Conservation (phyloP, 352 stramenopile species). For the Globisporangium spiculum region DNA sequence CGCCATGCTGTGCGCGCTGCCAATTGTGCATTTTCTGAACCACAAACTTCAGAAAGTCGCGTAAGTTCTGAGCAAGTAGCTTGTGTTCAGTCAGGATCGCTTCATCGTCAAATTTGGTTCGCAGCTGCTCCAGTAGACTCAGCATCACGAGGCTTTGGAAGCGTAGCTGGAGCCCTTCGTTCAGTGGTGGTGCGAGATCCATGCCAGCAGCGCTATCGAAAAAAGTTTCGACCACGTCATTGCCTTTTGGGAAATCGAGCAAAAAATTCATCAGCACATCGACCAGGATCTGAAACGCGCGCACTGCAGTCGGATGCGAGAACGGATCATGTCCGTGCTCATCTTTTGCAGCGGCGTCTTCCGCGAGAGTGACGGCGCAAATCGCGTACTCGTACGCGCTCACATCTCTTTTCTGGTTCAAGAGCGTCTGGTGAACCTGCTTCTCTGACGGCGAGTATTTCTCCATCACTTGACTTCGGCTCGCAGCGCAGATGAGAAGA, state of each 20-base stretch:
- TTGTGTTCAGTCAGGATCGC: conserved; percentile 47
- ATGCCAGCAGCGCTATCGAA: conserved; percentile 40
- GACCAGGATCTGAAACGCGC: conserved; percentile 45
- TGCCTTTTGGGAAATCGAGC: conserved; percentile 43
- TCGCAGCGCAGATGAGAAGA: conserved; percentile 42
- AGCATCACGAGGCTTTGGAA: conserved; percentile 59
- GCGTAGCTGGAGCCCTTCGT: conserved; percentile 42
- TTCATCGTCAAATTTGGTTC: conserved; percentile 39
- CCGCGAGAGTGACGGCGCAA: conserved; percentile 35
- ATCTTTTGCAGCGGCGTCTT: conserved; percentile 39
- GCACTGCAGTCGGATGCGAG: conserved; percentile 37
- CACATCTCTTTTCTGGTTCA: conserved; percentile 38
- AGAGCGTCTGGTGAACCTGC: conserved; percentile 32
- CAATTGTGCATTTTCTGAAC: conserved; percentile 65
- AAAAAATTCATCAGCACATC: conserved; percentile 50
- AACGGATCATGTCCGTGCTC: conserved; percentile 49
- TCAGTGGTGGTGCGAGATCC: conserved; percentile 35
- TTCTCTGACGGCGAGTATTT: conserved; percentile 40
- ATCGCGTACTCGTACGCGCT: conserved; percentile 37
- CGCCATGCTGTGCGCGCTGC: conserved; percentile 64
- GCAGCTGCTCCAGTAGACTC: conserved; percentile 50
- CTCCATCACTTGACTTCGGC: conserved; percentile 35
- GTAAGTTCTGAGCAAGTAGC: conserved; percentile 50
- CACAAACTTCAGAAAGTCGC: conserved; percentile 52
- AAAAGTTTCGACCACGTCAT: conserved; percentile 45